phyloP scores from a whole-genome alignment of 805 yeast genomes.

The Kodamaea leandrae region DNA sequence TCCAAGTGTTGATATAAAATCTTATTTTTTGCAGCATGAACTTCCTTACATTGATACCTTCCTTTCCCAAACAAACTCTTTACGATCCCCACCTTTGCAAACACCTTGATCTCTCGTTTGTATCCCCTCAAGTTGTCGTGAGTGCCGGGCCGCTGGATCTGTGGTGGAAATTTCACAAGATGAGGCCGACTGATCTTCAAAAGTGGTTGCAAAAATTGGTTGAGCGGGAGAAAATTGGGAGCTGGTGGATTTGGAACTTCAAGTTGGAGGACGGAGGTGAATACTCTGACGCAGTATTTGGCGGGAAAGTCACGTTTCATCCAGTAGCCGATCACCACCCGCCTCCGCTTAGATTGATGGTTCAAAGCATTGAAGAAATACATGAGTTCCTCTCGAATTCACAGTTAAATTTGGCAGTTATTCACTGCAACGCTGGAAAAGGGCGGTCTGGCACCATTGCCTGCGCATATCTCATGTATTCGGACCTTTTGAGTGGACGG shows the following conservation, averaged over 20 bases:
- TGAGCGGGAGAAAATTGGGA: slow-evolving; percentile 39
- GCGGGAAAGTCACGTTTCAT: slow-evolving; percentile 31
- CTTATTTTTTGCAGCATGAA: neutral
- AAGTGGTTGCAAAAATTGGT: slow-evolving; percentile 28
- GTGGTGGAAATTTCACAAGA: slow-evolving; percentile 48
- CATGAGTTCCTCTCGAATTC: slow-evolving; percentile 33
- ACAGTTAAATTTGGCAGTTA: slow-evolving; percentile 45
- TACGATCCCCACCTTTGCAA: slow-evolving; percentile 23
- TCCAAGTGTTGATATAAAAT: neutral
- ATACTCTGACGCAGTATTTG: slow-evolving; percentile 38
- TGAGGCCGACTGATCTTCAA: slow-evolving; percentile 50
- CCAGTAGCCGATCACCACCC: slow-evolving; percentile 82
- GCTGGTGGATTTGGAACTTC: slow-evolving; percentile 75
- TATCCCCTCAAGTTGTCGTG: slow-evolving; percentile 64
- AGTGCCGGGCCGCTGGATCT: slow-evolving; percentile 69
- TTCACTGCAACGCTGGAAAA: slow-evolving; percentile 90
- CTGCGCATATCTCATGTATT: slow-evolving; percentile 65
- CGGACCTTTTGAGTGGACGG: slow-evolving; percentile 5
- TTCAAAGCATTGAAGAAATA: slow-evolving; percentile 45
- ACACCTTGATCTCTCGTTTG: slow-evolving; percentile 62
- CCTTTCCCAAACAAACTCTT: slow-evolving; percentile 23
- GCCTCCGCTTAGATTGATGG: slow-evolving; percentile 58
- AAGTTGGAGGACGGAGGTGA: slow-evolving; percentile 52
- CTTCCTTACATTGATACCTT: slow-evolving; percentile 9
- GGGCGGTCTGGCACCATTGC: slow-evolving; percentile 84